phyloP scores from a whole-genome alignment of 2,329 filamentous ascomycete genomes.

The Gliomastix tumulicola region DNA sequence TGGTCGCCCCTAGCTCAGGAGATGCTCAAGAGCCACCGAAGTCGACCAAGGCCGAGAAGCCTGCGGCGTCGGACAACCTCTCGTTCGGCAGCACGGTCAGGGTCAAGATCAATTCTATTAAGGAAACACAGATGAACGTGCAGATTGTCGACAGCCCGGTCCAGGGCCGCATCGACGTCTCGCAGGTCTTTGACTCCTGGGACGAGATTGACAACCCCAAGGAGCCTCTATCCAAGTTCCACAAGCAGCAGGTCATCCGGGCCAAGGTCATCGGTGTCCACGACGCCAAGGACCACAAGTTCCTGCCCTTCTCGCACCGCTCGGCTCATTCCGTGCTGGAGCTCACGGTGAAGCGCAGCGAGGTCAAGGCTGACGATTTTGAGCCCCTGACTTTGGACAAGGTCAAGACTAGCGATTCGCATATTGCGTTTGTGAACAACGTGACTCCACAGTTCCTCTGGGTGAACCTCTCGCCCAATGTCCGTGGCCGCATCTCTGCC shows the following conservation, averaged over 20 bases:
- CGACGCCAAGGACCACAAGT: slow-evolving; percentile 83
- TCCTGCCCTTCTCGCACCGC: slow-evolving; percentile 84
- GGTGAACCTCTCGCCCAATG: slow-evolving; percentile 83
- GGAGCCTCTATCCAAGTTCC: slow-evolving; percentile 67
- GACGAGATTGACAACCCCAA: slow-evolving; percentile 80
- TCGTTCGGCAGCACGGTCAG: slow-evolving; percentile 65
- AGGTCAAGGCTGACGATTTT: slow-evolving; percentile 41
- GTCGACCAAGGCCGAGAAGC: slow-evolving; percentile 21
- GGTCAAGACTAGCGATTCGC: slow-evolving; percentile 62
- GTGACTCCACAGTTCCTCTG: slow-evolving; percentile 72
- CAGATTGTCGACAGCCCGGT: slow-evolving; percentile 65
- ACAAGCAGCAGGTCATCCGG: slow-evolving; percentile 60
- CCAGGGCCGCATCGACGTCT: slow-evolving; percentile 88
- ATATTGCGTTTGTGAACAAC: slow-evolving; percentile 89
- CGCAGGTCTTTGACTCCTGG: slow-evolving; percentile 83
- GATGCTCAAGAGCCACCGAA: slow-evolving; percentile 34
- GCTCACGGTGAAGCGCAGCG: slow-evolving; percentile 71
- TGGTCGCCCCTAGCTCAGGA: slow-evolving; percentile 40
- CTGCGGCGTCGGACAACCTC: slow-evolving; percentile 59
- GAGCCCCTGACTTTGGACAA: slow-evolving; percentile 62
- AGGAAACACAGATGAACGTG: slow-evolving; percentile 89
- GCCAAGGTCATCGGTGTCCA: slow-evolving; percentile 82
- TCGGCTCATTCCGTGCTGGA: slow-evolving; percentile 79
- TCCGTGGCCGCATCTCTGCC: slow-evolving; percentile 75
- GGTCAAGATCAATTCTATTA: slow-evolving; percentile 75